These are phyloP conservation scores for Pleurotus eryngii DNA, from an alignment of 768 basidiomycete genomes.

Conservation along the genomic window DNA sequence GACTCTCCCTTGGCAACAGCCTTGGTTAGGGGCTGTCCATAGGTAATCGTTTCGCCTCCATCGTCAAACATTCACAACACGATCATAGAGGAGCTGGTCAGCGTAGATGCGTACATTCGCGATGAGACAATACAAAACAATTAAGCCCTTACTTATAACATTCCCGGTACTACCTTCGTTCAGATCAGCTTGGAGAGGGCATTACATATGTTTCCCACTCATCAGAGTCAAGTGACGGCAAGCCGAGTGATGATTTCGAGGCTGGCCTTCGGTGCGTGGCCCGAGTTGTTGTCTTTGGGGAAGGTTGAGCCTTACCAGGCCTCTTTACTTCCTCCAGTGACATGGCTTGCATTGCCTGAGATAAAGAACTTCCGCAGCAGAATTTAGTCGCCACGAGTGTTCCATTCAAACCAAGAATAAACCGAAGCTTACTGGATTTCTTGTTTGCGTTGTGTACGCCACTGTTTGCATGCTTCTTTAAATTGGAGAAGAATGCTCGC, in stretches of 20 bases:
- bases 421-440: conserved; percentile 64
- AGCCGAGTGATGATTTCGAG: conserved; percentile 28
- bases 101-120: not conserved
- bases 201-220: conserved; percentile 54
- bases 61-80: not conserved
- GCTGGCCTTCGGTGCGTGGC: conserved; percentile 9
- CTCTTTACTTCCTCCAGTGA: conserved; percentile 20
- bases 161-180: not conserved
- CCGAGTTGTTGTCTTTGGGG: conserved; percentile 8
- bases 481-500: conserved; percentile 68
- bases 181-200: conserved; percentile 33
- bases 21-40: too few species aligned
- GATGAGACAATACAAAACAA: not conserved
- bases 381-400: conserved; percentile 6
- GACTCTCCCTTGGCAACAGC: not conserved
- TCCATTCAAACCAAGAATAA: not conserved
- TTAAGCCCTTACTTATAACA: too few species aligned
- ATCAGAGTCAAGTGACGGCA: conserved; percentile 45
- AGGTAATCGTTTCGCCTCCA: too few species aligned
- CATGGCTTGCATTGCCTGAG: conserved; percentile 17
- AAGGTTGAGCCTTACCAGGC: not conserved
- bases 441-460: conserved; percentile 67
- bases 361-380: conserved; percentile 34
- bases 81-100: not conserved
- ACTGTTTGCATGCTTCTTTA: conserved; percentile 71